phyloP scores from a whole-genome alignment of 2,329 filamentous ascomycete species.

The Cladosporium sp. region DNA sequence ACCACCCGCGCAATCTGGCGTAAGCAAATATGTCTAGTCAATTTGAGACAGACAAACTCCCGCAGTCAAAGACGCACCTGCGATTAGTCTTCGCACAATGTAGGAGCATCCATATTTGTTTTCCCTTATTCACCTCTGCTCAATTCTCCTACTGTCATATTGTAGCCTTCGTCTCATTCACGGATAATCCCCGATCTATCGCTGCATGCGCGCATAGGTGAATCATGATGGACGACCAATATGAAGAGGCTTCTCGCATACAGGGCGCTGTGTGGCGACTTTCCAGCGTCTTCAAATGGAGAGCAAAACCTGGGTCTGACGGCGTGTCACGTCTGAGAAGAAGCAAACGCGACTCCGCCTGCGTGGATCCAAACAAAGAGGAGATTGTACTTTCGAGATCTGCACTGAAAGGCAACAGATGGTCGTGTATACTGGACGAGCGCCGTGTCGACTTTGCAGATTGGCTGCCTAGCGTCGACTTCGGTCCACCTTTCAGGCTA shows the following conservation, averaged over 20 bases:
- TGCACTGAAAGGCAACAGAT: background rate
- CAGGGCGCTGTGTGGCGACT: background rate
- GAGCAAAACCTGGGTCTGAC: background rate
- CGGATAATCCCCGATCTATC: background rate
- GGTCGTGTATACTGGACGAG: background rate
- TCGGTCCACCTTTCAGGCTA: background rate
- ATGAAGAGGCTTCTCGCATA: background rate
- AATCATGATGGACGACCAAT: background rate
- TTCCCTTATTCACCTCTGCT: background rate
- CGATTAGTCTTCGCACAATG: background rate
- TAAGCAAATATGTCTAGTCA: background rate
- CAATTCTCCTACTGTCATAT: no score
- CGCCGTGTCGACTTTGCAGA: background rate
- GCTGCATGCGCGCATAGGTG: background rate
- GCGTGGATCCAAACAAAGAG: background rate
- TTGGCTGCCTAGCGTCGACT: background rate
- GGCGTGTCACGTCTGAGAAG: background rate
- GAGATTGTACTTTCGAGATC: background rate
- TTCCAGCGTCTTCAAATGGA: background rate
- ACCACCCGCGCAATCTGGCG: background rate
- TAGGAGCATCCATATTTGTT: background rate
- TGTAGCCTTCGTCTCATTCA: no score
- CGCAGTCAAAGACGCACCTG: background rate
- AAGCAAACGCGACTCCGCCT: background rate
- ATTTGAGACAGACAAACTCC: background rate